Evolutionary conservation across 257 asterid species (phyloP), one percentile per base, ranked within the genome.

Genomic region (Nicotiana attenuata): DNA sequence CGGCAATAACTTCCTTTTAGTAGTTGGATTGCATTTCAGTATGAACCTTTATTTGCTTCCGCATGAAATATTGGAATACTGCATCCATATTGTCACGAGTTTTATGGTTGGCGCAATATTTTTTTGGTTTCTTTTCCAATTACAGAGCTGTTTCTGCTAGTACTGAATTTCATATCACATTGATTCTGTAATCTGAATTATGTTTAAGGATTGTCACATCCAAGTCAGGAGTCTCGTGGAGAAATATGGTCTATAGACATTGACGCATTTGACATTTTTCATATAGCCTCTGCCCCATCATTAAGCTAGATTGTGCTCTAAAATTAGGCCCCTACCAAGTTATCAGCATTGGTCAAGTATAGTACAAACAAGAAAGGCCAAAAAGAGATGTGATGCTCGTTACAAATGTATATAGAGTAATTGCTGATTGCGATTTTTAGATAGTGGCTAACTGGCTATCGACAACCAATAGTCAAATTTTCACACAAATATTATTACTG

Each of bases 281-380:
- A 50, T 4, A 4, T 16, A 50, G 5, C 45, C 24, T 75, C 19
- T 47, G 66, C 31, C 16, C 29, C 10, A 60, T 60, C 5, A 47
- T 24, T 7, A 22, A 45, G 61, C 77, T 68, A n/a, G 3, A 10
- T 4, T 64, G 29, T 64, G n/a, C 47, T 65, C 22, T 65, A 31
- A 31, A 9, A 4, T 24, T 75, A 75, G 79, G 79, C 79, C 79
- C 79, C 79, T 75, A 75, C 79, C 78, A 73, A 73, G 1, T 22
- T 22, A 73, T 7, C 22, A 24, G 0, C 31, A 24, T 50, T 3
- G 41, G 26, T 10, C 24, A 14, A 75, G 63, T 50, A 75, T 50
- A 73, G 24, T 50, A 19, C 20, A 41, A 45, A 19, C 14, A 20
- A 20, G 14, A 41, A 47, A 47, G 24, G 63, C 8, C 41, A 11